Base-by-base conservation (phyloP, 139 green algal species). In the Klebsormidium nitens region DNA sequence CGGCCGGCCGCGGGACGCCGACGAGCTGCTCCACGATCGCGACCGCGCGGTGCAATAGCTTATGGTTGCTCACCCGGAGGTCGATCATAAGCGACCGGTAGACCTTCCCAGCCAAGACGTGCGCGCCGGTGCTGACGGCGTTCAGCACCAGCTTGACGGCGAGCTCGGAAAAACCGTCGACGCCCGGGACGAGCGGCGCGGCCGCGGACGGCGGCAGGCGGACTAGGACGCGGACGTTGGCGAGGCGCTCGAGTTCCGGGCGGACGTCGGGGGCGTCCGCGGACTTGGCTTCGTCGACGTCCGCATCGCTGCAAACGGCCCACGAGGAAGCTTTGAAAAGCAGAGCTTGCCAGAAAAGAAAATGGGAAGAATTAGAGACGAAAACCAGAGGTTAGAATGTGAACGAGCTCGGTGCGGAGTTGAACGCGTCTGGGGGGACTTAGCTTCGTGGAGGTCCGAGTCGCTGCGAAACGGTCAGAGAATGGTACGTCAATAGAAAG, bases 101-200 rank as follows among this genome's bases (percentile, higher is more conserved):
- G 19, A 81, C 74, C 44, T 81, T 81, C 52, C 74, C 74, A 19
- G 64, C 19, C 5, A 77, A 68, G n/a, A 81, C 58, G 68, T 81
- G 69, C 1, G 74, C 74, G 26, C 67, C 68, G 2, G 58, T 81
- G 70, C 58, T 73, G 8, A 77, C 37, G 32, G 58, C 48, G 59
- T 81, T 81, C 6, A 77, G 46, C 0, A 38, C 64, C 0, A 49
- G 4, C 40, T 81, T 81, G 5, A 81, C 19, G 19, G 68, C 74
- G 1, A 78, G 3, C 26, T 71, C 65, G 36, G 29, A 61, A 61
- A 61, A 61, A 32, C 36, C 36, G 35, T 70, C 57, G 17, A 61
- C 23, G 4, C 64, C 64, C 26, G 52, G 64, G 19, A 72, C 3
- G n/a, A 72, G 14, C 42, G 64, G 48, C 35, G 64, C 64, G 28